phyloP scores from a whole-genome alignment of 768 basidiomycete species.

The Pisolithus microcarpus region DNA sequence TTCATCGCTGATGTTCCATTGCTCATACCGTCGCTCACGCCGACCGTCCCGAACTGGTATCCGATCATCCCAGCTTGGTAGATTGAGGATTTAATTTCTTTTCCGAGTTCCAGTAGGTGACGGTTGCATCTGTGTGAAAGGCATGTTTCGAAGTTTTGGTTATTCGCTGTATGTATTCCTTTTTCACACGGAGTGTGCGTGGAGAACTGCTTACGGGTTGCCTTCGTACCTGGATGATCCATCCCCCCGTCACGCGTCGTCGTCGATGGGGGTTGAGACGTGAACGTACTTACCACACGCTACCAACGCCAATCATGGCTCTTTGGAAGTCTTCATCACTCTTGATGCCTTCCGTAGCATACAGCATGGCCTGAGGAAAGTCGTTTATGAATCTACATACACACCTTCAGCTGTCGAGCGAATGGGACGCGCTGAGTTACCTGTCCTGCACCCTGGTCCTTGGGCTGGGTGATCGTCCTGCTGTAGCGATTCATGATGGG shows the following conservation, averaged over 20 bases:
- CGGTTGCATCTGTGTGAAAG: conserved; percentile 72
- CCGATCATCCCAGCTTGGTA: conserved; percentile 66
- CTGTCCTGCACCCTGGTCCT: conserved; percentile 94
- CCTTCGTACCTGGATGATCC: conserved; percentile 80
- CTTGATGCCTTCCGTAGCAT: conserved; percentile 91
- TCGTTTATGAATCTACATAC: conserved; percentile 1
- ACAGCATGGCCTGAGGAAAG: conserved; percentile 81
- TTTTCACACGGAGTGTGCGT: no score
- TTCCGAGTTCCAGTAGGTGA: conserved; percentile 85
- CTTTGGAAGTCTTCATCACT: conserved; percentile 83
- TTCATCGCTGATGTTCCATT: conserved; percentile 95
- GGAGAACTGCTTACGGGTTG: conserved; percentile 68
- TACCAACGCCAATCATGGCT: conserved; percentile 95
- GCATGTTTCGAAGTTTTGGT: neutral
- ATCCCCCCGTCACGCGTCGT: neutral
- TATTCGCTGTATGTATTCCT: neutral
- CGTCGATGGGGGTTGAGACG: neutral
- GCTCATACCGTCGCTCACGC: conserved; percentile 97
- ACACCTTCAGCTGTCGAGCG: neutral
- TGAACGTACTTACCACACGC: conserved; percentile 70
- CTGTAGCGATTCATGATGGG: conserved; percentile 65
- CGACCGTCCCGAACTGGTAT: conserved; percentile 97
- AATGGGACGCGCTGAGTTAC: conserved; percentile 28
- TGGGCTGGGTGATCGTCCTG: conserved; percentile 78
- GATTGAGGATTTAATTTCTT: conserved; percentile 79